Conservation (phyloP, 352 stramenopile genomes). For the Phytophthora pseudosyringae region DNA sequence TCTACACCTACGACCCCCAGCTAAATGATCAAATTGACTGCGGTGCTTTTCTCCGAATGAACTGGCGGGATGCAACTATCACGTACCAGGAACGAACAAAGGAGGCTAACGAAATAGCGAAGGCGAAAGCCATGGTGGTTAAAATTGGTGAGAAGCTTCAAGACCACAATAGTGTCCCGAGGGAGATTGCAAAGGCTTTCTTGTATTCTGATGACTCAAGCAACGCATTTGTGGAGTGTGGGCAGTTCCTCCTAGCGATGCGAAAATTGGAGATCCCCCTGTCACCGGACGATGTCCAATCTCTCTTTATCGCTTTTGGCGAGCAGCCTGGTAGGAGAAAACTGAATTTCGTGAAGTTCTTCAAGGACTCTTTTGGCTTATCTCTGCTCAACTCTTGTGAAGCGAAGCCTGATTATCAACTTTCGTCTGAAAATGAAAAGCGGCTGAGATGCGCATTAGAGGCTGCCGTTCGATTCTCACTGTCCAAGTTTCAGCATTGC, state of each 20-base stretch:
- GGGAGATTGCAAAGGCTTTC: conserved; percentile 30
- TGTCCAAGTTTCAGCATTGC: conserved; percentile 36
- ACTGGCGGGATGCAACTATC: conserved; percentile 50
- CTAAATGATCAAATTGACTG: conserved; percentile 62
- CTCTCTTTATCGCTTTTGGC: conserved; percentile 36
- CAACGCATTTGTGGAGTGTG: conserved; percentile 25
- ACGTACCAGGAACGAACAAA: conserved; percentile 28
- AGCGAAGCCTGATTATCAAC: conserved; percentile 1
- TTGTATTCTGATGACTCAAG: conserved; percentile 10
- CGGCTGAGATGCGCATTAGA: conserved; percentile 37
- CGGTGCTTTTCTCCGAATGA: conserved; percentile 58
- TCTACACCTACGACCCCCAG: conserved; percentile 64
- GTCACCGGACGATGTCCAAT: conserved; percentile 26
- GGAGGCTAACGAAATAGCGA: conserved; percentile 10
- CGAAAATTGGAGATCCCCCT: conserved; percentile 37
- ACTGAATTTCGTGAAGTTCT: conserved; percentile 37
- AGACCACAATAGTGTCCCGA: conserved; percentile 2
- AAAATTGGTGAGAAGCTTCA: conserved; percentile 27
- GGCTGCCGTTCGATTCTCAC: conserved; percentile 40
- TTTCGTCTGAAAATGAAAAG: conserved; percentile 40
- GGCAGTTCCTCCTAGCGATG: conserved; percentile 38
- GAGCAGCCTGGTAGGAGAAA: conserved; percentile 23
- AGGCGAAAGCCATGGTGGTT: conserved; percentile 15
- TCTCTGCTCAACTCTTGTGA: not conserved
- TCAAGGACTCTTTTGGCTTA: conserved; percentile 14